Evolutionary conservation across 352 stramenopile species (phyloP).

Genomic region (Phytopythium sindhum): DNA sequence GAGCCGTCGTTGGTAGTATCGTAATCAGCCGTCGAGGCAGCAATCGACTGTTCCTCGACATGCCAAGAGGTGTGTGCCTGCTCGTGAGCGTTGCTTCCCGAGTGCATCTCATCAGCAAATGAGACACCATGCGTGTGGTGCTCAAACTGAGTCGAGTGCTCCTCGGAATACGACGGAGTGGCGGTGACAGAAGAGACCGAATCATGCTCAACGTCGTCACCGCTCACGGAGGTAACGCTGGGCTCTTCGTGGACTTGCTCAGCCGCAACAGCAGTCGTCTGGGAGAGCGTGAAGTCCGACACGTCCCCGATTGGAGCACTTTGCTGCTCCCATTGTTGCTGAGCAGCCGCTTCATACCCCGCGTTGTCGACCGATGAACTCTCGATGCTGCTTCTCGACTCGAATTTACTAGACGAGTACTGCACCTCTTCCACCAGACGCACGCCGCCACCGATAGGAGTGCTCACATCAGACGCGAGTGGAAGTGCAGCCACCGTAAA

Average conservation of each 20-base stretch:
- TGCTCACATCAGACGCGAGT: not conserved
- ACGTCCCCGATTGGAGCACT: not conserved
- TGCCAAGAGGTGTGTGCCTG: not conserved
- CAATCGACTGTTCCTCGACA: not conserved
- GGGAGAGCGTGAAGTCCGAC: not conserved
- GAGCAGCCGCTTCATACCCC: not conserved
- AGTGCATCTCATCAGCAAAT: constrained; percentile 1
- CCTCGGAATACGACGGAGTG: not conserved
- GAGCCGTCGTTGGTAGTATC: not conserved
- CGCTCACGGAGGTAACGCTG: not conserved
- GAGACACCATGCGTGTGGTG: constrained; percentile 5
- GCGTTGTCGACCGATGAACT: not conserved
- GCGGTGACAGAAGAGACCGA: not conserved
- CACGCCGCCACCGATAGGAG: not conserved
- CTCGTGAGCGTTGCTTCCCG: not conserved
- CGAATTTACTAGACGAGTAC: not conserved
- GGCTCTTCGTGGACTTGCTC: not conserved
- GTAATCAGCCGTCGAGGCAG: not conserved
- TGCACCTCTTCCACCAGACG: not conserved
- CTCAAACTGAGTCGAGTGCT: not conserved
- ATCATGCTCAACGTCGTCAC: not conserved
- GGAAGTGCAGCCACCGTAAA: not conserved
- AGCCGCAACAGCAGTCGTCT: not conserved
- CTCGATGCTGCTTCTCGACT: not conserved
- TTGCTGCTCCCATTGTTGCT: not conserved